A percentile compares a stretch with the other conserved stretches of the same genome.
Conservation (phyloP, 257 asterid species). For the Solanum rostratum region DNA sequence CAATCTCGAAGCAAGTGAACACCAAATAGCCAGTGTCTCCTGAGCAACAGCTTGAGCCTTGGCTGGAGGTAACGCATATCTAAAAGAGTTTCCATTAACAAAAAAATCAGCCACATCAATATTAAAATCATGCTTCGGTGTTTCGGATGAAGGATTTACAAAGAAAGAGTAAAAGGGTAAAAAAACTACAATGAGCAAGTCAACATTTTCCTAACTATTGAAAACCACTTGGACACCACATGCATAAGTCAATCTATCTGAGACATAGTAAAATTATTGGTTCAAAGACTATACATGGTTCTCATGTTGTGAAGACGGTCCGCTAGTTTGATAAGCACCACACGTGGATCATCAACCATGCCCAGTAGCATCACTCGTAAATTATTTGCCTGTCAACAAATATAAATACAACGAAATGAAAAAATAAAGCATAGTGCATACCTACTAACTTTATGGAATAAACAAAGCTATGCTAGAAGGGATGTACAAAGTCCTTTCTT, state of each 20-base stretch:
- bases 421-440: background rate
- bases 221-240: background rate
- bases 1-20: slow-evolving; percentile 92
- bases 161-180: background rate
- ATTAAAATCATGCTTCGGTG: background rate
- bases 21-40: slow-evolving; percentile 95
- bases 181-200: background rate
- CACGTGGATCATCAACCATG: slow-evolving; percentile 98
- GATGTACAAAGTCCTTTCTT: background rate
- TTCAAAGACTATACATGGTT: slow-evolving; percentile 52
- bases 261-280: background rate
- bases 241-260: background rate
- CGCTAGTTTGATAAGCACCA: slow-evolving; percentile 96
- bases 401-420: background rate
- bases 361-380: slow-evolving; percentile 95
- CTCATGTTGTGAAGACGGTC: slow-evolving; percentile 99
- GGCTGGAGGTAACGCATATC: slow-evolving; percentile 75
- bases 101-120: background rate
- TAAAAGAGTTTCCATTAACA: slow-evolving; percentile 12
- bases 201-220: background rate
- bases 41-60: slow-evolving; percentile 96
- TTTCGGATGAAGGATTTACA: background rate
- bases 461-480: background rate
- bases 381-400: slow-evolving; percentile 63
- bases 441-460: background rate